Conservation (phyloP, 2,329 filamentous ascomycete genomes). For the Fusarium anthophilum region DNA sequence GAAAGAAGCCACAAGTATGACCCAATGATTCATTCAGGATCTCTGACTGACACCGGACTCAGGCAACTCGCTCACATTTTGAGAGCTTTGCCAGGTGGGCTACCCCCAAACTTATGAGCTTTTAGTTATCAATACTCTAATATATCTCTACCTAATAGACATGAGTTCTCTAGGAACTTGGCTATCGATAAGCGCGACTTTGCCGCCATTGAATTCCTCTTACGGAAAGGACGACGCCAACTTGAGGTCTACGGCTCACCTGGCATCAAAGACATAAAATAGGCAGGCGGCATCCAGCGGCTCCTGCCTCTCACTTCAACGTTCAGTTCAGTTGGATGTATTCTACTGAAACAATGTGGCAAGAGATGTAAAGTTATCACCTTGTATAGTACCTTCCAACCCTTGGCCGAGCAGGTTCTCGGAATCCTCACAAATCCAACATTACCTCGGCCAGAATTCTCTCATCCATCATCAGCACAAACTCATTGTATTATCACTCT, state of each 20-base stretch:
- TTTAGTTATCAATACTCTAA: not conserved
- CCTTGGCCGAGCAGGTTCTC: not conserved
- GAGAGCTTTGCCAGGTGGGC: slow-evolving; percentile 69
- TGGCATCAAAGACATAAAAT: slow-evolving; percentile 78
- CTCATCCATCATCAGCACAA: slow-evolving; percentile 12
- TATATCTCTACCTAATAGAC: slow-evolving; percentile 52
- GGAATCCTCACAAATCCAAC: not conserved
- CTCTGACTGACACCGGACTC: slow-evolving; percentile 24
- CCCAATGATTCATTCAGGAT: not conserved
- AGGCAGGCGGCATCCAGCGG: not conserved
- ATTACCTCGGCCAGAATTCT: not conserved
- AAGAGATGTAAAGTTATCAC: not conserved
- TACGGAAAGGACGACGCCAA: slow-evolving; percentile 83
- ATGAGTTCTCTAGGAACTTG: slow-evolving; percentile 79
- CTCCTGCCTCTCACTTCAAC: not conserved
- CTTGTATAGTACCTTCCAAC: slow-evolving; percentile 2
- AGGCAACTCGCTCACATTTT: slow-evolving; percentile 68
- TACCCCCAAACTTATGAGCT: not conserved
- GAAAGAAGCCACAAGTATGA: slow-evolving; percentile 78
- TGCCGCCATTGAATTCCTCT: slow-evolving; percentile 81
- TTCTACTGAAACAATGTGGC: not conserved
- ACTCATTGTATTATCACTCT: slow-evolving; percentile 21
- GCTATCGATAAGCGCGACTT: slow-evolving; percentile 85
- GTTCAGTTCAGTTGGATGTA: not conserved
- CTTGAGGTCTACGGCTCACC: slow-evolving; percentile 83